Base-by-base conservation (phyloP, 108 stramenopile genomes). In the Cyclotella baltica region DNA sequence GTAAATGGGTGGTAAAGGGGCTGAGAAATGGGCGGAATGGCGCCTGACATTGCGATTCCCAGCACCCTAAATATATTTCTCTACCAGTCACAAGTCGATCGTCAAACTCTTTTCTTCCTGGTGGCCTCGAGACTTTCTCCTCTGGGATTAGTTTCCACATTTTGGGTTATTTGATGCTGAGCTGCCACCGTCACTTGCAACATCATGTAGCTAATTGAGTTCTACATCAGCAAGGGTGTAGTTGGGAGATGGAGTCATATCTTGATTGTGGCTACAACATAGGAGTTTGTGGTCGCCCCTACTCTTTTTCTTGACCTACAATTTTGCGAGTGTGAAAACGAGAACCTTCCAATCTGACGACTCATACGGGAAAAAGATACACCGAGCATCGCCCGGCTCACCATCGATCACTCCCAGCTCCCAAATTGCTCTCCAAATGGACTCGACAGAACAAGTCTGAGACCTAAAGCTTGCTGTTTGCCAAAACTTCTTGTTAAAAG, bases 91-190 rank as follows among this genome's bases (percentile, higher is more conserved):
- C n/a, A n/a, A n/a, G n/a, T 50, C 75, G 81, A 57, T 83, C 59
- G 40, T 86, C 85, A 29, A 55, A 86, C 19, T 77, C 68, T 67
- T 36, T 62, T 46, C 78, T 70, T 81, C 85, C 83, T 20, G 57
- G 6, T 18, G 76, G 77, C 30, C 85, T 63, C 34, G 53, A 66
- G 38, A 83, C 85, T 16, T 72, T 47, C 29, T 83, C 73, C 34
- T 67, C 59, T 15, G 58, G 77, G 38, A 83, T 68, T 40, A 83
- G 77, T 48, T 83, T 83, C 83, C 83, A 78, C 40, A 83, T 75
- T 43, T 59, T 73, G 35, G 68, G 68, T 8, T 70, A 47, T 25
- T 56, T 62, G 3, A 81, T 70, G 28, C 63, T 37, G 40, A 81
- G 34, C 20, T 73, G 67, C 20, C 73, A 74, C 3, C 73, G 50